Base-by-base conservation (phyloP, 805 yeast genomes). In the Metschnikowia anglica region DNA sequence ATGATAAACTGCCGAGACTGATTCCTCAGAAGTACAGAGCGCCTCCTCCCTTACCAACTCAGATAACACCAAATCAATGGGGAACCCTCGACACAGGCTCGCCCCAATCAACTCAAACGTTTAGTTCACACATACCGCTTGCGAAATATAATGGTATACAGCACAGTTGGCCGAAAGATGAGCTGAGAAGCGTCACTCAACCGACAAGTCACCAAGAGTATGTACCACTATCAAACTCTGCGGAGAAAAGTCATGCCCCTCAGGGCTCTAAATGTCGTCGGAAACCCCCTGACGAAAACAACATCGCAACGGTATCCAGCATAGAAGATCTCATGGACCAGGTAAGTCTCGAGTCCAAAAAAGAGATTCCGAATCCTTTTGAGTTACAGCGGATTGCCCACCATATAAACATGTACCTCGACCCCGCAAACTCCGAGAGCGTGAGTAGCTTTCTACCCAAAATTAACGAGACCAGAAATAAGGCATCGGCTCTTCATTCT, bases 401-500 rank as follows among this genome's bases (percentile, higher is more conserved):
- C 5, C 40, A 46, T 25, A 49, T 59, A 27, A 56, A 55, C 33
- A 33, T 30, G 15, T 43, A 39, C 16, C 43, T 62, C 10, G 46
- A 48, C n/a, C 33, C 44, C 3, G 51, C 33, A 9, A 37, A 46
- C 16, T 37, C 32, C 2, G 44, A 43, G 15, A 39, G 46, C 20
- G 33, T 59, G 24, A 51, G 58, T 30, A 32, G 41, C 9, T 29
- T 42, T 4, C 11, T 60, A 3, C 46, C 49, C 11, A 38, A 20
- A 11, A 34, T 49, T 15, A 41, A 41, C 25, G 51, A 44, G 18
- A 39, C 27, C 15, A 11, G 33, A 13, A 18, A 42, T 51, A 66
- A 65, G 29, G 49, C 64, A 6, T 52, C 52, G 15, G 63, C 63
- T 0, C 52, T 70, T 8, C 55, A 59, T 36, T 44, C 55, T 1